Evolutionary conservation across 2,329 filamentous ascomycete species (phyloP), one percentile per base, ranked within the genome.

Genomic region (Beauveria pseudobassiana): DNA sequence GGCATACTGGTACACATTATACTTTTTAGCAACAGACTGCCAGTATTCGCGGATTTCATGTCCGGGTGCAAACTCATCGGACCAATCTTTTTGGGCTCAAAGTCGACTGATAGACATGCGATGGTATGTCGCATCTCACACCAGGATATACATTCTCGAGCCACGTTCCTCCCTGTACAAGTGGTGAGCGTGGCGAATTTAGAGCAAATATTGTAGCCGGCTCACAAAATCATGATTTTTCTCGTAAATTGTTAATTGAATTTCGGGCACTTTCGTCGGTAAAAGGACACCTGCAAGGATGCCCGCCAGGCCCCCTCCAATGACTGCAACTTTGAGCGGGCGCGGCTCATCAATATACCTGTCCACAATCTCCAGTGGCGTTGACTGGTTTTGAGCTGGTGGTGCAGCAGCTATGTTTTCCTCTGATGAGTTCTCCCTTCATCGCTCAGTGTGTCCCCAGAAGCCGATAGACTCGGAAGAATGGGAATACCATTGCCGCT

Each of bases 21-120:
- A 81, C 66, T 90, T 88, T 8, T 75, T 75, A 0, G 87, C 86
- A 3, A 88, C 71, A 0, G 72, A 71, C 66, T 88, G 80, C 85
- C 86, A 86, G 69, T 91, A 91, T 18, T 83, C 78, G 7, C 79
- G 75, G 63, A 91, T 91, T 70, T 91, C 88, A 4, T 75, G 70
- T 0, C 87, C 87, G 43, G 83, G 82, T 0, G 87, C 82, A 67
- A 89, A 91, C 63, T 86, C 79, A 66, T 89, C 85, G 0, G 80
- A 80, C 88, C 88, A 91, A 65, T 88, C 78, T 0, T 80, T 61
- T 90, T 90, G 1, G 87, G 86, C 7, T 79, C 77, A 69, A 89
- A 0, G 84, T 85, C 8, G 82, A 82, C 68, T 90, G 87, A 67
- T 91, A 91, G 22, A 87, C 85, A 69, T 89, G 85, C 0, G 86